Conservation (phyloP, 352 stramenopile species). For the Phytophthora kernoviae region DNA sequence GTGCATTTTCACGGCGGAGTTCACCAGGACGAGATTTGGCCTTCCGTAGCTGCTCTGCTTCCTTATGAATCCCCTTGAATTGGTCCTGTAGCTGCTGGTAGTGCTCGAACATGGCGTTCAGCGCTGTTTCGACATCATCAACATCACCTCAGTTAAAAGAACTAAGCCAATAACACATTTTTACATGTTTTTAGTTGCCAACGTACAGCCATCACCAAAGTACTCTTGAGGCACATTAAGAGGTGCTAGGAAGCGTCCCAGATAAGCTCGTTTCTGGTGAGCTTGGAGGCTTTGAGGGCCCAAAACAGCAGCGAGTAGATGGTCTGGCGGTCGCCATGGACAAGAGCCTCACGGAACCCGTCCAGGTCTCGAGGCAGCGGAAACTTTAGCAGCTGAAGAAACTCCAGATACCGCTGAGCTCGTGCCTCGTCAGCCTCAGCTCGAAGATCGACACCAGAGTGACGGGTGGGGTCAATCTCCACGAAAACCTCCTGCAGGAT, state of each 20-base stretch:
- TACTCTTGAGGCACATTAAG: constrained; percentile 94
- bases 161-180: constrained; percentile 2
- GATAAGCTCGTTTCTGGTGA: constrained; percentile 94
- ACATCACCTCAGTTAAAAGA: neutral
- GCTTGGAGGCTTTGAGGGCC: constrained; percentile 85
- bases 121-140: constrained; percentile 28
- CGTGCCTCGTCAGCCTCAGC: constrained; percentile 79
- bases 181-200: neutral
- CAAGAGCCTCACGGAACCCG: constrained; percentile 76
- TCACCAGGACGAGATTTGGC: constrained; percentile 85
- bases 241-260: constrained; percentile 92
- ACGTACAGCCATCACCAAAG: constrained; percentile 85
- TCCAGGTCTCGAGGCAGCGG: constrained; percentile 76
- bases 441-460: constrained; percentile 86
- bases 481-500: constrained; percentile 93
- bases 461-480: constrained; percentile 81
- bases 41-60: constrained; percentile 82
- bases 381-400: constrained; percentile 95
- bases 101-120: constrained; percentile 86
- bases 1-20: constrained; percentile 89
- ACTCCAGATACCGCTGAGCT: constrained; percentile 88
- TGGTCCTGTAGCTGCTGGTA: constrained; percentile 94
- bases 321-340: constrained; percentile 82
- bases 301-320: constrained; percentile 94
- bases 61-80: constrained; percentile 92